phyloP scores from a whole-genome alignment of 164 flowering plant species.

The Piper longum region DNA sequence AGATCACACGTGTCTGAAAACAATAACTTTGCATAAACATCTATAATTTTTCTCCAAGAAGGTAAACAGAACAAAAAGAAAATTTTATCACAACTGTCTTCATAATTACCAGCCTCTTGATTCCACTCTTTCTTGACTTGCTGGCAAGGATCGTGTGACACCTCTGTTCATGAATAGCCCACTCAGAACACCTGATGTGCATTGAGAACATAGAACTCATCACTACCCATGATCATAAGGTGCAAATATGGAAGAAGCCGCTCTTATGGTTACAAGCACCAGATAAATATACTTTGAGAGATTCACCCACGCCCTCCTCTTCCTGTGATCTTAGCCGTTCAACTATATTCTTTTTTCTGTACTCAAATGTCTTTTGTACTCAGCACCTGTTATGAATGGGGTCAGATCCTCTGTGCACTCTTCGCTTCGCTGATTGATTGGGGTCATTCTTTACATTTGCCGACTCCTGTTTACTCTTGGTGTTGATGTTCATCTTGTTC shows the following conservation, averaged over 20 bases:
- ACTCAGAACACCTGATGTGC: not conserved
- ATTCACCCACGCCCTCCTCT: not conserved
- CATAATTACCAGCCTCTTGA: not conserved
- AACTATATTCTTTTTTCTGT: too few species aligned
- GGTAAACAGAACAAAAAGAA: slow-evolving; percentile 1
- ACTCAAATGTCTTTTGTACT: not conserved
- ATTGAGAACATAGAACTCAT: too few species aligned
- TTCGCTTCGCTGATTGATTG: slow-evolving; percentile 45
- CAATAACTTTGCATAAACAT: too few species aligned
- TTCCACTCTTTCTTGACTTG: not conserved
- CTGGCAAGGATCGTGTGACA: slow-evolving; percentile 2
- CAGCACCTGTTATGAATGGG: slow-evolving; percentile 75
- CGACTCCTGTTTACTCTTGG: slow-evolving; percentile 23
- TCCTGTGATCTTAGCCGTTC: not conserved
- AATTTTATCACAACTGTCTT: slow-evolving; percentile 4
- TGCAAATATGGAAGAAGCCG: too few species aligned
- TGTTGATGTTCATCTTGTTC: not conserved
- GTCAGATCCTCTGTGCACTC: slow-evolving; percentile 54
- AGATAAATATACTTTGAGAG: not conserved
- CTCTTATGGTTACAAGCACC: too few species aligned
- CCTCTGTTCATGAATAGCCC: slow-evolving; percentile 18
- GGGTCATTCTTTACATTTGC: slow-evolving; percentile 41
- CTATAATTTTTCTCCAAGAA: too few species aligned
- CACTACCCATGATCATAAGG: too few species aligned
- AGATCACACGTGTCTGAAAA: too few species aligned